Evolutionary conservation across 305 asterid genomes (phyloP).

Genomic region (Fraxinus angustifolia): DNA sequence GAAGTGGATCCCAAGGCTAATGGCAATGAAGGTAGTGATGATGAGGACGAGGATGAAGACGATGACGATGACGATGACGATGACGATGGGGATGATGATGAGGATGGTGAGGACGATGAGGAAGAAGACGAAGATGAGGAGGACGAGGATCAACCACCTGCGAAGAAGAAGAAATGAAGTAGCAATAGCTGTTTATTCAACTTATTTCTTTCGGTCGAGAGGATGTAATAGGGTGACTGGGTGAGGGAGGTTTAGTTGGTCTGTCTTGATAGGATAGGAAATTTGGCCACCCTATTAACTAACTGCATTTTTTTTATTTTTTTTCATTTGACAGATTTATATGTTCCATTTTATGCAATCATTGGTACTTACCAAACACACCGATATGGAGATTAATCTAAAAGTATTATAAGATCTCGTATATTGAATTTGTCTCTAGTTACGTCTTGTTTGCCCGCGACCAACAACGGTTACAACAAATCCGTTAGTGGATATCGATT

Average conservation of each 20-base stretch:
- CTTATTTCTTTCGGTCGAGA: constrained; percentile 26
- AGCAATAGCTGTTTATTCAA: constrained; percentile 29
- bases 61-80: not conserved
- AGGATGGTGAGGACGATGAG: constrained; percentile 22
- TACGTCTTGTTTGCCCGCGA: not conserved
- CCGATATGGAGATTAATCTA: not conserved
- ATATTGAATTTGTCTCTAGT: not conserved
- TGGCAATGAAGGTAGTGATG: constrained; percentile 46
- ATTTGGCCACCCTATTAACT: constrained; percentile 25
- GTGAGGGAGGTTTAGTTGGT: constrained; percentile 30
- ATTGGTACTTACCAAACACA: not conserved
- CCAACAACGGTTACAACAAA: not conserved
- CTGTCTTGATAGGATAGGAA: not conserved
- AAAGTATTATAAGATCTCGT: not conserved
- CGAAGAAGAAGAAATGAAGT: constrained; percentile 79
- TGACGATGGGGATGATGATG: constrained; percentile 20
- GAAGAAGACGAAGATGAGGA: constrained; percentile 46
- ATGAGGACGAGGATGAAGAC: constrained; percentile 19
- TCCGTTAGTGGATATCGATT: not conserved
- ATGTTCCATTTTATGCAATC: constrained; percentile 19
- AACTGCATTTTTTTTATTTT: constrained; percentile 19
- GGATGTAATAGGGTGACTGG: constrained; percentile 46
- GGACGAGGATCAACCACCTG: constrained; percentile 74
- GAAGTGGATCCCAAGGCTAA: constrained; percentile 44
- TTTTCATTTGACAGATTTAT: constrained; percentile 34